These are phyloP conservation scores for Mycena crocata DNA, from an alignment of 768 basidiomycete species.

Conservation along the genomic window DNA sequence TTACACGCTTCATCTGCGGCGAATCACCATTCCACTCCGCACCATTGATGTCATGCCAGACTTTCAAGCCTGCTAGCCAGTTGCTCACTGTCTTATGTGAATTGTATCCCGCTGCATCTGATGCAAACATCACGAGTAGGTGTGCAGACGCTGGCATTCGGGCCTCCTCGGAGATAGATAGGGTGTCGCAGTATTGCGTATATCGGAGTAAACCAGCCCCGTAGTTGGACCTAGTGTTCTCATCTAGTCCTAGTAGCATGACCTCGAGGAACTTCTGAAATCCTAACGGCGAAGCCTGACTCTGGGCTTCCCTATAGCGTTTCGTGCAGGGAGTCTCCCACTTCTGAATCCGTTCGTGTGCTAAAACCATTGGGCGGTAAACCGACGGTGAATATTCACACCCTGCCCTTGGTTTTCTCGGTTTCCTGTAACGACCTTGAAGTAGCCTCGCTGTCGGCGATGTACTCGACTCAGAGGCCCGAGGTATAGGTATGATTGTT, in stretches of 20 bases:
- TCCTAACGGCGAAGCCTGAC: background rate
- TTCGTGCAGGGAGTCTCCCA: constrained; percentile 6
- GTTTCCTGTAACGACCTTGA: constrained; percentile 10
- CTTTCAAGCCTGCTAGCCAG: constrained; percentile 44
- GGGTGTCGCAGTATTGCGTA: constrained; percentile 45
- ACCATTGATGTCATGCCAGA: constrained; percentile 51
- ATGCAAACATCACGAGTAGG: constrained; percentile 43
- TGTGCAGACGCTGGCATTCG: constrained; percentile 44
- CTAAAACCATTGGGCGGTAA: background rate
- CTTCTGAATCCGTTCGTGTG: background rate
- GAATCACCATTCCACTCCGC: constrained; percentile 45
- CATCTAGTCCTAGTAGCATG: constrained; percentile 10
- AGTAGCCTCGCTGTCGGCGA: background rate
- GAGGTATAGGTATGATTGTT: background rate
- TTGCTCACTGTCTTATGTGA: constrained; percentile 38
- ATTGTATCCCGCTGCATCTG: constrained; percentile 25
- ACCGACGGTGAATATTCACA: constrained; percentile 4
- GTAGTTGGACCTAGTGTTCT: constrained; percentile 39
- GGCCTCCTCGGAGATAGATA: constrained; percentile 34
- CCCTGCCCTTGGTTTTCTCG: background rate
- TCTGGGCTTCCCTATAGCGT: background rate
- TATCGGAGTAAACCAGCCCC: constrained; percentile 47
- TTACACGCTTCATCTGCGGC: constrained; percentile 15
- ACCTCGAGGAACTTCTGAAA: constrained; percentile 1
- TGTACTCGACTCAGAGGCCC: background rate